phyloP scores from a whole-genome alignment of 768 basidiomycete genomes.

The Coprinopsis sp. region DNA sequence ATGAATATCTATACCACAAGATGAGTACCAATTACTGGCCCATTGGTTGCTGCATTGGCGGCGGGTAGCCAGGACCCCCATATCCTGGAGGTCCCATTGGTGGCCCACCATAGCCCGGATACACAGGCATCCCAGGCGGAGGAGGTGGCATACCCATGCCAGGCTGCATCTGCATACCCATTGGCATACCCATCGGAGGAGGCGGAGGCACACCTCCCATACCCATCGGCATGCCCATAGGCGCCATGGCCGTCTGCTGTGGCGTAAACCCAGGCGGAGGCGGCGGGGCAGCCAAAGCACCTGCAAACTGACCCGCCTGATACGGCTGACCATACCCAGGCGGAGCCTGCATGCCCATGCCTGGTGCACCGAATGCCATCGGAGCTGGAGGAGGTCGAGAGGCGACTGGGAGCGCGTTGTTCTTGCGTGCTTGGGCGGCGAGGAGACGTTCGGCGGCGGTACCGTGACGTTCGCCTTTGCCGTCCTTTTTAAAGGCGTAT shows the following conservation, averaged over 20 bases:
- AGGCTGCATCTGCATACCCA: slow-evolving; percentile 5
- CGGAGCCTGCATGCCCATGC: slow-evolving; percentile 60
- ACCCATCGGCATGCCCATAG: slow-evolving; percentile 37
- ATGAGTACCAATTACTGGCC: too few relatives aligned
- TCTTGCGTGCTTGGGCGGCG: slow-evolving; percentile 92
- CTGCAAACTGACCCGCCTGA: slow-evolving; percentile 86
- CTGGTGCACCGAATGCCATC: slow-evolving; percentile 65
- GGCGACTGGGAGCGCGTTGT: slow-evolving; percentile 80
- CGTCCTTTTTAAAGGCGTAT: slow-evolving; percentile 99
- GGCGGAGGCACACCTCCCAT: slow-evolving; percentile 30
- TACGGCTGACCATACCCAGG: slow-evolving; percentile 73
- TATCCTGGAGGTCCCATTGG: too few relatives aligned
- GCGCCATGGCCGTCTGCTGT: slow-evolving; percentile 62
- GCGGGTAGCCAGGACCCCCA: too few relatives aligned
- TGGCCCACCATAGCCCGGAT: too few relatives aligned
- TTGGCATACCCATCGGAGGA: slow-evolving; percentile 22
- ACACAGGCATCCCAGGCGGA: too few relatives aligned
- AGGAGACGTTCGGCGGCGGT: slow-evolving; percentile 95
- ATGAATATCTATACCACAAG: too few relatives aligned
- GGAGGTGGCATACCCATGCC: slow-evolving; percentile 24
- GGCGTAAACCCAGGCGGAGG: slow-evolving; percentile 78
- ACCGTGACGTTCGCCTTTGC: slow-evolving; percentile 96
- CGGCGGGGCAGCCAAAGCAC: slow-evolving; percentile 69
- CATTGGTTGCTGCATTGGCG: too few relatives aligned
- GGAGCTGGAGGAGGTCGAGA: slow-evolving; percentile 73